Base-by-base conservation (phyloP, 352 stramenopile genomes). In the Phytopythium sindhum region DNA sequence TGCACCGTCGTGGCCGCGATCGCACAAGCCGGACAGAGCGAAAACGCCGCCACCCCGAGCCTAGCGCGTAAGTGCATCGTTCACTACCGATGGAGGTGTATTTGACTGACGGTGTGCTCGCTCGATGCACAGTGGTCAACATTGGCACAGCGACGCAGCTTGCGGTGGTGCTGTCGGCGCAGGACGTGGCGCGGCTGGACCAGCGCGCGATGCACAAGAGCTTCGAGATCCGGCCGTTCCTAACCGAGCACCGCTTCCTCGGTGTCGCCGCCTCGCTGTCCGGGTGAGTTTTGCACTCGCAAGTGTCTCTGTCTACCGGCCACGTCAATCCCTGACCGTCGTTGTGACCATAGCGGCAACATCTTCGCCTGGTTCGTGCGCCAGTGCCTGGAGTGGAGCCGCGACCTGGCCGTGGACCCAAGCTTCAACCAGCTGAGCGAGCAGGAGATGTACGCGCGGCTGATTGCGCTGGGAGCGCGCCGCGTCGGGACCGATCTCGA, bases 141-240 rank as follows among this genome's bases (percentile, higher is more conserved):
- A 70, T 93, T n/a, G 81, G 81, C 0, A 89, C 84, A 24, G 86
- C 81, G 21, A 80, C 81, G 24, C 84, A 93, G 57, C 57, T 93
- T 7, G 80, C 80, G 4, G 78, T 90, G 74, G 61, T 93, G 29
- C 61, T 90, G n/a, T 72, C 76, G 4, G 60, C 53, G 4, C 65
- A 75, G 7, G 68, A 81, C 33, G 71, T 68, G 6, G 53, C 55
- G 26, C 52, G 60, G 50, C 55, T 68, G 12, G 63, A 62, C 3
- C 28, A 31, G 12, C 6, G 29, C 35, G 24, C 14, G 23, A 61
- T 60, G 63, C 60, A 41, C 53, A 67, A 57, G 26, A 82, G 75
- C 57, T 90, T 93, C 59, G 84, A 93, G 65, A 55, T 90, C 3
- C 80, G 84, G 35, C 84, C 84, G 12, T 91, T 83, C 52, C 37